Evolutionary conservation across 495 filamentous ascomycete species (phyloP).

Genomic region (Schizothecium vesticola): DNA sequence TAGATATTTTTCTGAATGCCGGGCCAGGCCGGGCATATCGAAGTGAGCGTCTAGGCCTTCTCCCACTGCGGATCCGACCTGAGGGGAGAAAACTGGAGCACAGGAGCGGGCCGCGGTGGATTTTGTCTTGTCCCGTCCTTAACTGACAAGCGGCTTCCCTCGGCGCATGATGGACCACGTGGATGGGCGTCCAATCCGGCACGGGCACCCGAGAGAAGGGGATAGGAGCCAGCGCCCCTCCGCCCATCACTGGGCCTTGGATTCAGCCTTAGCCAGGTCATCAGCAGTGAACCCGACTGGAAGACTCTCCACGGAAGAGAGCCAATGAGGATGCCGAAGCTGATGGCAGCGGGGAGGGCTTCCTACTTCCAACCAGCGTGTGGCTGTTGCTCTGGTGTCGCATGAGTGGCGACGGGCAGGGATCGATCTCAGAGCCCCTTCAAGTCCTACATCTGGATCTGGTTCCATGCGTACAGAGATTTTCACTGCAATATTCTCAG

Average conservation of each 20-base stretch:
- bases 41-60: background rate
- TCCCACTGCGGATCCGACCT: conserved; percentile 3
- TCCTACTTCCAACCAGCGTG: conserved; percentile 2
- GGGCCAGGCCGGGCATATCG: background rate
- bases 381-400: conserved; percentile 2
- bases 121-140: background rate
- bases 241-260: conserved; percentile 9
- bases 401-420: background rate
- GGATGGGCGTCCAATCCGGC: conserved; percentile 1
- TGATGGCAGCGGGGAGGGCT: background rate
- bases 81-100: conserved; percentile 1
- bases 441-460: conserved; percentile 3
- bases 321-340: conserved; percentile 14
- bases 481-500: background rate
- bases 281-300: background rate
- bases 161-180: conserved; percentile 11
- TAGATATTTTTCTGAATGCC: background rate
- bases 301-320: conserved; percentile 11
- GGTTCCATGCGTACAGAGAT: conserved; percentile 1
- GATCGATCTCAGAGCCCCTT: background rate
- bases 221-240: background rate
- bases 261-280: conserved; percentile 12
- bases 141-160: conserved; percentile 2
- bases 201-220: background rate
- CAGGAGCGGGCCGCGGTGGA: conserved; percentile 2